These are phyloP conservation scores for Anisogramma anomala DNA, from an alignment of 2,329 filamentous ascomycete genomes.

Conservation along the genomic window DNA sequence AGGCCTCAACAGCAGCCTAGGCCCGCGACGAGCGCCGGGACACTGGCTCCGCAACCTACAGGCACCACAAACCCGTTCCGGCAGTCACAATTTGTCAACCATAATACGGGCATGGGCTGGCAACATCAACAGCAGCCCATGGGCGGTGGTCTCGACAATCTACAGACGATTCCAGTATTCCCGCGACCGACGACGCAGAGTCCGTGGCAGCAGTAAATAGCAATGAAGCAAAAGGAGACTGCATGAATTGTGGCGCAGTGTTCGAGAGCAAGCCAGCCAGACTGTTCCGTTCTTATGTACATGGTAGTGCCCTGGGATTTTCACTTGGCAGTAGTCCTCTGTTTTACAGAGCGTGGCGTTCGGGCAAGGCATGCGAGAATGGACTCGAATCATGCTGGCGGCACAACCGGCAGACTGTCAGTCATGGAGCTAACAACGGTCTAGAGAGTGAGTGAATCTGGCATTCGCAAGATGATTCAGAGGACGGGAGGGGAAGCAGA, in stretches of 20 bases:
- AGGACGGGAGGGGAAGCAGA: too few relatives aligned
- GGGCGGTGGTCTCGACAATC: conserved; percentile 66
- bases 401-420: too few relatives aligned
- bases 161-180: conserved; percentile 75
- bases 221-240: conserved; percentile 1
- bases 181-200: conserved; percentile 61
- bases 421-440: too few relatives aligned
- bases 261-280: not conserved
- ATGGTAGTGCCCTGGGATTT: not conserved
- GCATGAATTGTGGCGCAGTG: not conserved
- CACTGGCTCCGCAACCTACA: conserved; percentile 61
- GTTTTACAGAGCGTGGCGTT: conserved; percentile 22
- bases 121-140: conserved; percentile 68
- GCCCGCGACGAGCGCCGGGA: conserved; percentile 33
- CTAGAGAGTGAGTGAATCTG: too few relatives aligned
- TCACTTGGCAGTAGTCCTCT: conserved; percentile 9
- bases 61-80: conserved; percentile 92
- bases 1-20: conserved; percentile 26
- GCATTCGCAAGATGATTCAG: too few relatives aligned
- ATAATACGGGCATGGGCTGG: conserved; percentile 80
- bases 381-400: too few relatives aligned
- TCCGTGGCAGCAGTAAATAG: conserved; percentile 43
- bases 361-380: not conserved
- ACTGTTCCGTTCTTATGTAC: too few relatives aligned
- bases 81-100: conserved; percentile 81